phyloP scores from a whole-genome alignment of 805 yeast species.

The Pichia insulana region DNA sequence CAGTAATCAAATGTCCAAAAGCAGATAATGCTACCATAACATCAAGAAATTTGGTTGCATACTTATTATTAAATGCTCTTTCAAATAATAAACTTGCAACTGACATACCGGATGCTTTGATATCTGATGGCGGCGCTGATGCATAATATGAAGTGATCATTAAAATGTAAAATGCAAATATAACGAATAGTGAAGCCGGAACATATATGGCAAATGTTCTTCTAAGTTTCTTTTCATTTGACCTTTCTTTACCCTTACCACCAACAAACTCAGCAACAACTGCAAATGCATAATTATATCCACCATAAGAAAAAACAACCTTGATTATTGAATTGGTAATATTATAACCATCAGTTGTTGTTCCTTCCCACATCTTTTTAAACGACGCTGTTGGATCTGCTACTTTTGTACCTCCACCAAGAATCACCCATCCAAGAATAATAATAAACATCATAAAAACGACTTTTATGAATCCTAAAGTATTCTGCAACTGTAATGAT shows the following conservation, averaged over 20 bases:
- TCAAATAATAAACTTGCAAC: slow-evolving; percentile 71
- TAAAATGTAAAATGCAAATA: slow-evolving; percentile 62
- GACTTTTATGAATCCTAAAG: slow-evolving; percentile 65
- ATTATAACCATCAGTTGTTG: slow-evolving; percentile 34
- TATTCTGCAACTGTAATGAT: slow-evolving; percentile 58
- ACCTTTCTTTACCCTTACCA: slow-evolving; percentile 19
- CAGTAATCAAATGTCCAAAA: slow-evolving; percentile 73
- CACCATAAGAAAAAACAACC: slow-evolving; percentile 36
- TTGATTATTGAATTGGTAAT: slow-evolving; percentile 37
- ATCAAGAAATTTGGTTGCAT: slow-evolving; percentile 35
- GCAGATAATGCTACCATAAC: slow-evolving; percentile 49
- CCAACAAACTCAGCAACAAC: slow-evolving; percentile 36
- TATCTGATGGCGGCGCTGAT: slow-evolving; percentile 53
- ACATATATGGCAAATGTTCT: slow-evolving; percentile 65
- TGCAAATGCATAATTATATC: slow-evolving; percentile 32
- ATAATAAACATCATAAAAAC: slow-evolving; percentile 62
- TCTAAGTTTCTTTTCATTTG: slow-evolving; percentile 37
- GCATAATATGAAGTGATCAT: slow-evolving; percentile 76
- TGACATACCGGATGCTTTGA: slow-evolving; percentile 54
- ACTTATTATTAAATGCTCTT: slow-evolving; percentile 53
- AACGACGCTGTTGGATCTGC: slow-evolving; percentile 23
- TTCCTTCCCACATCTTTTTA: slow-evolving; percentile 30
- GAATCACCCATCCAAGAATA: slow-evolving; percentile 76
- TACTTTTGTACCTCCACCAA: slow-evolving; percentile 54
- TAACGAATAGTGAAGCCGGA: slow-evolving; percentile 55